phyloP scores from a whole-genome alignment of 1,284 basidiomycete genomes.

The Cutaneotrichosporon sp. region DNA sequence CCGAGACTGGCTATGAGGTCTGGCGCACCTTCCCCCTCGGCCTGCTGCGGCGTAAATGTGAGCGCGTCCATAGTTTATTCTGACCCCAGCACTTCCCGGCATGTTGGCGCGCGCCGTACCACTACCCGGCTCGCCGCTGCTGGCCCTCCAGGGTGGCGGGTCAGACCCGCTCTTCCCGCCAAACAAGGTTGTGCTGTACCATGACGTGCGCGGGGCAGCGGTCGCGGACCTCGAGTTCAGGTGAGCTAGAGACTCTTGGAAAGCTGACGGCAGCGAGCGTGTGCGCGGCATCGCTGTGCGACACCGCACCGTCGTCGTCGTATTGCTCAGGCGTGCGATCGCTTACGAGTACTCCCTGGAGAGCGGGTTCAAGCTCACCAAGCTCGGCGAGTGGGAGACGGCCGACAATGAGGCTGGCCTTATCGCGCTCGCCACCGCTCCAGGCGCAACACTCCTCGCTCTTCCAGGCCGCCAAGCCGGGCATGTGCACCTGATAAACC shows the following conservation, averaged over 20 bases:
- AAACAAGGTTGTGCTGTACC: slow-evolving; percentile 91
- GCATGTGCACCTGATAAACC: slow-evolving; percentile 83
- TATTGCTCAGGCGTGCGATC: slow-evolving; percentile 73
- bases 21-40: slow-evolving; percentile 76
- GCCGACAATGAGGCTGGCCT: slow-evolving; percentile 82
- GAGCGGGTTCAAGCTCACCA: slow-evolving; percentile 52
- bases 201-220: slow-evolving; percentile 70
- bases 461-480: slow-evolving; percentile 86
- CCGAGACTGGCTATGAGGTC: slow-evolving; percentile 79
- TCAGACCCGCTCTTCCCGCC: slow-evolving; percentile 86
- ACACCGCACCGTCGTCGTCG: slow-evolving; percentile 78
- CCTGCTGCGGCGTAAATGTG: slow-evolving; percentile 76
- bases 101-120: slow-evolving; percentile 75
- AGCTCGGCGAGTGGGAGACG: slow-evolving; percentile 83
- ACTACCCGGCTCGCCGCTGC: slow-evolving; percentile 75
- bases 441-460: slow-evolving; percentile 74
- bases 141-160: slow-evolving; percentile 88
- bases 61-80: slow-evolving; percentile 26
- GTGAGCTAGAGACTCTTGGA: slow-evolving; percentile 26
- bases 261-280: slow-evolving; percentile 61
- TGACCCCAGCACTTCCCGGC: slow-evolving; percentile 55
- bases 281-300: slow-evolving; percentile 78
- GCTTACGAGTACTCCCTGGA: slow-evolving; percentile 66
- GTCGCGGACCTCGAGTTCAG: slow-evolving; percentile 85
- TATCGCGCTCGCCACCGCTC: slow-evolving; percentile 73